Conservation (phyloP, 2,329 filamentous ascomycete genomes). For the Plectosphaerella plurivora region DNA sequence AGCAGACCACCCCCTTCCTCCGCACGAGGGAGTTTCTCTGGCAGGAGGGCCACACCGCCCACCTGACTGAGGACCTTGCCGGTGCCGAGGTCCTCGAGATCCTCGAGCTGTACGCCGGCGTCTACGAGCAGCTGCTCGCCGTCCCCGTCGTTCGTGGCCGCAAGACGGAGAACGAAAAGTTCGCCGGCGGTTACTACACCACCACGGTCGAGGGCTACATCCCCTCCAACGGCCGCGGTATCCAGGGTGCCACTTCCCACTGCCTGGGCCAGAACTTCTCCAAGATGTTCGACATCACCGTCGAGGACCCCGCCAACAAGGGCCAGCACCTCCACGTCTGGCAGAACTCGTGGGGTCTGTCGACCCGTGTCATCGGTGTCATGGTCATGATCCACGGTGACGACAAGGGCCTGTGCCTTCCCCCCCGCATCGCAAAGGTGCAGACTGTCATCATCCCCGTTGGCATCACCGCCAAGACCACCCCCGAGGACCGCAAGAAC, state of each 20-base stretch:
- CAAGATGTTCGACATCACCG: conserved; percentile 98
- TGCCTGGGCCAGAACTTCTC: conserved; percentile 96
- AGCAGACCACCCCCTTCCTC: conserved; percentile 83
- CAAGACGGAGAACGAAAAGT: conserved; percentile 98
- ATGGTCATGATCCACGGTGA: conserved; percentile 99
- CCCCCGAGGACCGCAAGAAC: conserved; percentile 70
- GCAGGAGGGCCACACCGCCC: conserved; percentile 93
- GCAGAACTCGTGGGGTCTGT: conserved; percentile 99
- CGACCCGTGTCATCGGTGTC: conserved; percentile 93
- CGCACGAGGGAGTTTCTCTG: conserved; percentile 93
- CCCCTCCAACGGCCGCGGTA: conserved; percentile 89
- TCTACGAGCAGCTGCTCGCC: conserved; percentile 91
- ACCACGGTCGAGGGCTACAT: conserved; percentile 98
- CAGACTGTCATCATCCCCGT: conserved; percentile 89
- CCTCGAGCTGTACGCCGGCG: conserved; percentile 82
- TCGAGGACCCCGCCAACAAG: conserved; percentile 84
- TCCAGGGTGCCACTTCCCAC: conserved; percentile 94
- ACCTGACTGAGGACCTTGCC: conserved; percentile 78
- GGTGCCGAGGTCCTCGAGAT: conserved; percentile 87
- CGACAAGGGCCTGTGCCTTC: conserved; percentile 90
- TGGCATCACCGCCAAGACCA: conserved; percentile 84
- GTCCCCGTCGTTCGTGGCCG: conserved; percentile 89
- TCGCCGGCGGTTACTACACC: conserved; percentile 93
- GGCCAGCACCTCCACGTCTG: conserved; percentile 81
- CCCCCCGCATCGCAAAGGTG: conserved; percentile 80